Evolutionary conservation across 2,329 filamentous ascomycete species (phyloP), one percentile per base, ranked within the genome.

Genomic region (Cordyceps javanica): DNA sequence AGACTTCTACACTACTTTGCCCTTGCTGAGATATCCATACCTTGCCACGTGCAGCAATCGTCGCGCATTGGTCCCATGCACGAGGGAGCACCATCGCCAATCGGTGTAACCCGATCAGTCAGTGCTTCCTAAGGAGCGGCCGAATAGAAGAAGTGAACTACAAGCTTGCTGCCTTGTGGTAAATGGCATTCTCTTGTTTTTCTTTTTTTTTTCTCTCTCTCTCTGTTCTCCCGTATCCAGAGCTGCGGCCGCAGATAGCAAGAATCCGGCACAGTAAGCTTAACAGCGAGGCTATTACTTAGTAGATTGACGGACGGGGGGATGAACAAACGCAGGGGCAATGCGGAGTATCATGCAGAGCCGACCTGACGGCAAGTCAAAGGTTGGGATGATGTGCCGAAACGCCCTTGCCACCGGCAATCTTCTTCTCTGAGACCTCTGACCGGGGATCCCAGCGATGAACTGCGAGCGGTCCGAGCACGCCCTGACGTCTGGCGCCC

Each of bases 401-500:
- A 36, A 25, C 21, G 34, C 23, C 14, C 34, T 21, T 16, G 11
- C 10, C 34, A n/a, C 25, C 34, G 26, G 16, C 51, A 50, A 50
- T 53, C 26, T 44, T 14, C 25, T 19, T 26, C 13, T 52, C 7
- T 39, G 49, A 52, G 36, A 41, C 36, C 23, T n/a, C 10, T 46
- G 25, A 28, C 23, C 52, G 26, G 30, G 30, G 30, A n/a, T 34
- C 41, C 41, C 30, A 21, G 52, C 32, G 16, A 46, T 16, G 52
- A 55, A 55, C 52, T 46, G 52, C 14, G 19, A 39, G 30, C 38
- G 42, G 42, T 38, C 52, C 52, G 41, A 36, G 52, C 42, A 55
- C 52, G 25, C 38, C 14, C 13, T 28, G 16, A 36, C 23, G 9
- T 41, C 23, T 52, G n/a, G n/a, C 41, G 30, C 16, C 10, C 21